These are phyloP conservation scores for Styphnolobium japonicum DNA, from an alignment of 306 rosid genomes.

Conservation along the genomic window DNA sequence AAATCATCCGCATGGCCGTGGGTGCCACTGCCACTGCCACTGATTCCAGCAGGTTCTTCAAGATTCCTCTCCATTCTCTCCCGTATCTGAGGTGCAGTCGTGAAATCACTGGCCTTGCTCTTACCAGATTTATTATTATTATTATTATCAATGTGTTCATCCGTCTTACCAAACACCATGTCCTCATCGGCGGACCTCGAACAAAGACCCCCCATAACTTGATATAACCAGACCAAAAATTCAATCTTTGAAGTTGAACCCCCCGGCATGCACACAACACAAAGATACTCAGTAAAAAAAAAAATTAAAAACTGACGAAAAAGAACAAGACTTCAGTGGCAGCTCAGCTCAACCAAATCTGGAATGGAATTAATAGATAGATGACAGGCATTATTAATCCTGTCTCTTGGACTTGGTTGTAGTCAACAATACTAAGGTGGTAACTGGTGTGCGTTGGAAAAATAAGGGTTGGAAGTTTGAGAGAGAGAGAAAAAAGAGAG, in stretches of 20 bases:
- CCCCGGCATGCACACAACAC: not conserved
- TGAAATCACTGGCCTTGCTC: not conserved
- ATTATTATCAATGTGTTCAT: no score
- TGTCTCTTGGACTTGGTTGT: no score
- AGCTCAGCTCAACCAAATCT: not conserved
- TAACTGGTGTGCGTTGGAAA: no score
- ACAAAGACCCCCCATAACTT: slow-evolving; percentile 59
- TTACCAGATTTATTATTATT: not conserved
- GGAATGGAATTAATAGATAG: not conserved
- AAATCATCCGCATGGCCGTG: slow-evolving; percentile 30
- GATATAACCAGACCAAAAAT: slow-evolving; percentile 24
- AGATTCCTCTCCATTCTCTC: slow-evolving; percentile 30
- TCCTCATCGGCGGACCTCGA: slow-evolving; percentile 38
- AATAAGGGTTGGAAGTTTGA: not conserved
- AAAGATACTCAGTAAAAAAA: not conserved
- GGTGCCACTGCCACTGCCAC: not conserved
- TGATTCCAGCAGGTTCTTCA: slow-evolving; percentile 20
- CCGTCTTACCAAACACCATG: slow-evolving; percentile 24
- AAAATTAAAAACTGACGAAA: no score
- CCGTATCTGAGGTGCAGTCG: not conserved
- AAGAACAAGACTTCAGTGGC: no score
- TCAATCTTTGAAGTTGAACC: slow-evolving; percentile 27
- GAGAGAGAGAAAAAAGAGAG: not conserved
- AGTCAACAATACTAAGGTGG: not conserved
- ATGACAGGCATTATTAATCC: not conserved